Evolutionary conservation across 768 basidiomycete genomes (phyloP), one percentile per base, ranked within the genome.

Genomic region (Crucibulum laeve): DNA sequence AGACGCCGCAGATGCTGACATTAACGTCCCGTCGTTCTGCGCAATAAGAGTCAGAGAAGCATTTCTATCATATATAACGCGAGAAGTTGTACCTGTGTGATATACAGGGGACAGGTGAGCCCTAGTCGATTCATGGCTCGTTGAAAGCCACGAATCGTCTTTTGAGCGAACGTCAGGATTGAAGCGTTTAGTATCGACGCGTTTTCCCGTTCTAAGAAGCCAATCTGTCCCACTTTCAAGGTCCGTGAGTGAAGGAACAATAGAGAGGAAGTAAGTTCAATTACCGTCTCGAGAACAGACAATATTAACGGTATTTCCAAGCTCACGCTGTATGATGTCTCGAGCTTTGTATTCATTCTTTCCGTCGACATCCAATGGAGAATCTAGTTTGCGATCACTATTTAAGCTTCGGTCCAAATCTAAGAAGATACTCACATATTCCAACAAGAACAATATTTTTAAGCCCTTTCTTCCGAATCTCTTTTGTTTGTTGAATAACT

Each of bases 141-240:
- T 50, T 74, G 58, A 58, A 83, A 84, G 13, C 76, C 75, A 1
- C 59, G 49, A 30, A 84, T 73, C 0, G 80, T 81, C 38, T 64
- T 66, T 38, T 69, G 71, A 0, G 83, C 82, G 56, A 79, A 84
- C 23, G 68, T 59, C 25, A 80, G 67, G 51, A 84, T 73, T 2
- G 82, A 77, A 1, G 81, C 81, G 49, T 84, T 85, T 47, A 84
- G 68, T 47, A 85, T 83, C 11, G 79, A 60, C 0, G 84, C 83
- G 43, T 85, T 84, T 54, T 84, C 83, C 34, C 83, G 71, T 49
- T 82, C 79, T 13, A 83, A 59, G 40, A 84, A 65, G 25, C 79
- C 79, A 18, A 81, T 65, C 53, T 76, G 74, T 5, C 73, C 80
- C 32, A 80, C 79, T 74, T 36, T 10, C 0, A 40, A 26, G 38